Conservation (phyloP, 1,284 basidiomycete species). For the Xerocomus amazonicus region DNA sequence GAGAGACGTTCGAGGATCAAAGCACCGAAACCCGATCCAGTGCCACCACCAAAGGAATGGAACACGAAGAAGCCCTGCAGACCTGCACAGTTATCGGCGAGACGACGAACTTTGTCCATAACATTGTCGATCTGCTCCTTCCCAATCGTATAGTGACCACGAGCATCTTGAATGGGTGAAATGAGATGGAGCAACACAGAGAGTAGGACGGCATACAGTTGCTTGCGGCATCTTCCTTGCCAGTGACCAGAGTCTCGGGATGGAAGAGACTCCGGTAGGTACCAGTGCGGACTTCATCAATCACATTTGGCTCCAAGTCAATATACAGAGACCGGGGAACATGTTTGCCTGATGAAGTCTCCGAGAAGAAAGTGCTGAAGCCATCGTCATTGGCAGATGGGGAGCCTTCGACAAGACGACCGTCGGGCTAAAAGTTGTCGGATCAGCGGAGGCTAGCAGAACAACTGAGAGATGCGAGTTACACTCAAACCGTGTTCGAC, state of each 20-base stretch:
- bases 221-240: constrained; percentile 99
- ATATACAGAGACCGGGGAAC: constrained; percentile 98
- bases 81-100: constrained; percentile 97
- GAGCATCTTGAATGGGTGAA: constrained; percentile 63
- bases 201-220: constrained; percentile 68
- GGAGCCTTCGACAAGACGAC: constrained; percentile 71
- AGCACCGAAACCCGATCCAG: constrained; percentile 98
- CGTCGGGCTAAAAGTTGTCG: constrained; percentile 60
- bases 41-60: constrained; percentile 99
- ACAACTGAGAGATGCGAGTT: constrained; percentile 34
- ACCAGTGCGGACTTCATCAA: constrained; percentile 96
- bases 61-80: constrained; percentile 99
- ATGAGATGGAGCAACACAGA: not conserved
- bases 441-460: constrained; percentile 13
- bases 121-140: constrained; percentile 93
- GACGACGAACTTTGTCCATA: constrained; percentile 94
- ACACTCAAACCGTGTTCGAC: constrained; percentile 96
- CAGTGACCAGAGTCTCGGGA: constrained; percentile 96
- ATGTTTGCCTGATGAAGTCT: constrained; percentile 93
- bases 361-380: constrained; percentile 97
- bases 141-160: constrained; percentile 97
- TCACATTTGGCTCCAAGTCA: constrained; percentile 95
- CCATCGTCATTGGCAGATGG: constrained; percentile 79
- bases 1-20: constrained; percentile 96
- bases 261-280: constrained; percentile 97